Base-by-base conservation (phyloP, 2,329 filamentous ascomycete species). In the Achaetomium macrosporum region DNA sequence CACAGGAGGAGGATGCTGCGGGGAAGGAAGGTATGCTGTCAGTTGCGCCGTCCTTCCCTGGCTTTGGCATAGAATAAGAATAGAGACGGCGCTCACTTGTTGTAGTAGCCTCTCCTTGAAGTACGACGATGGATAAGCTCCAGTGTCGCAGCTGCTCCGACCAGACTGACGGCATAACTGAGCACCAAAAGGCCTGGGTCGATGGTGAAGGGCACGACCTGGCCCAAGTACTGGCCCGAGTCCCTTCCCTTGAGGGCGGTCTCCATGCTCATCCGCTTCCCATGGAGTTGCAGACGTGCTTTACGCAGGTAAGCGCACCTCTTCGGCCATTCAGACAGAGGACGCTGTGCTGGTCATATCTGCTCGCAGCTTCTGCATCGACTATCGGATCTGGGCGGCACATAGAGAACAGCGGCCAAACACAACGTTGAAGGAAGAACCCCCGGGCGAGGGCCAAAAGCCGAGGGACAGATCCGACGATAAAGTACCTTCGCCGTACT, bases 91-190 rank as follows among this genome's bases (percentile, higher is more conserved):
- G 17, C 53, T 33, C 76, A 87, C 85, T 86, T 83, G 63, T 89
- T 90, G 65, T 83, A 82, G 50, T 79, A 67, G 9, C 87, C 87
- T 64, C 79, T 81, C 50, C 78, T 78, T 2, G 85, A 83, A 1
- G 86, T 90, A 60, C 88, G 77, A 54, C 88, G 76, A 65, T 93
- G 87, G 47, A 95, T 82, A 54, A 95, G 73, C 68, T 95, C 90
- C 31, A 95, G 75, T 0, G 90, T 91, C 3, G 89, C 89, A 47
- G 82, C 77, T 45, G 88, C 85, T 57, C 90, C 90, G 58, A 90
- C 78, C 33, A 88, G 74, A 63, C 88, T 92, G 62, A 90, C 87
- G 59, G 88, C 73, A 57, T 87, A 82, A 64, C 89, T 93, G 59
- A 89, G 75, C 20, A 84, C 76, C 12, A 92, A 77, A 61, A 88